Conservation (phyloP, 805 yeast species). For the Nadsonia fulvescens region DNA sequence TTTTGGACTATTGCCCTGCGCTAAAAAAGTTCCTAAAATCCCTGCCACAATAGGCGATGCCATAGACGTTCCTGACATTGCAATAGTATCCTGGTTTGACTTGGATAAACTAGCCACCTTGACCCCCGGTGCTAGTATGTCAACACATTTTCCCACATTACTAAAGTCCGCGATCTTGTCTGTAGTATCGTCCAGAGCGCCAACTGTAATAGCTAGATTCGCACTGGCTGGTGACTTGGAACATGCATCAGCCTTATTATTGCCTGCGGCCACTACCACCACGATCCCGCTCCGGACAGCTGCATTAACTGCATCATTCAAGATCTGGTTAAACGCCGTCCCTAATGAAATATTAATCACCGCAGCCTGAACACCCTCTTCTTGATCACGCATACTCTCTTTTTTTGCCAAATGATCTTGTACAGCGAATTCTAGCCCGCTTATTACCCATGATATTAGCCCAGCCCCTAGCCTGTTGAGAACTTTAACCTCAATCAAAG, state of each 20-base stretch:
- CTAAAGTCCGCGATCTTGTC: slow-evolving; percentile 62
- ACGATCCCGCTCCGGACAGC: slow-evolving; percentile 12
- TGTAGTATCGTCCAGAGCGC: slow-evolving; percentile 64
- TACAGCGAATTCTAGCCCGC: slow-evolving; percentile 21
- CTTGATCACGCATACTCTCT: too few relatives aligned
- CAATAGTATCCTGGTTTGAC: slow-evolving; percentile 7
- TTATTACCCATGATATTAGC: slow-evolving; percentile 19
- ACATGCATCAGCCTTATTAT: slow-evolving; percentile 63
- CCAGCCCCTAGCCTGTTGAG: slow-evolving; percentile 56
- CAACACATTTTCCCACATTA: slow-evolving; percentile 91
- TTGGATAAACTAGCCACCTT: slow-evolving; percentile 41
- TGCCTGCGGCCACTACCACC: slow-evolving; percentile 33
- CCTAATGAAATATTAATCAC: slow-evolving; percentile 14
- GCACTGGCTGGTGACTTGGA: slow-evolving; percentile 76
- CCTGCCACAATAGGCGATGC: slow-evolving; percentile 7
- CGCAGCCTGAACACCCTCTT: too few relatives aligned
- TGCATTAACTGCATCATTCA: slow-evolving; percentile 14
- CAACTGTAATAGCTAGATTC: slow-evolving; percentile 55
- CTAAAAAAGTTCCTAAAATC: too few relatives aligned
- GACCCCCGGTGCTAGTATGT: slow-evolving; percentile 73
- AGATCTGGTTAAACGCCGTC: slow-evolving; percentile 13
- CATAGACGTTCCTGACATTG: slow-evolving; percentile 5
- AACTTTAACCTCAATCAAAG: slow-evolving; percentile 58
- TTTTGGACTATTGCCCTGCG: too few relatives aligned
- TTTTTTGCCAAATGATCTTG: slow-evolving; percentile 11